A percentile compares a stretch with the other conserved stretches of the same genome.
Evolutionary conservation across 192 early-diverging fungal genomes (phyloP).

Genomic region (Rhizophagus sp.): DNA sequence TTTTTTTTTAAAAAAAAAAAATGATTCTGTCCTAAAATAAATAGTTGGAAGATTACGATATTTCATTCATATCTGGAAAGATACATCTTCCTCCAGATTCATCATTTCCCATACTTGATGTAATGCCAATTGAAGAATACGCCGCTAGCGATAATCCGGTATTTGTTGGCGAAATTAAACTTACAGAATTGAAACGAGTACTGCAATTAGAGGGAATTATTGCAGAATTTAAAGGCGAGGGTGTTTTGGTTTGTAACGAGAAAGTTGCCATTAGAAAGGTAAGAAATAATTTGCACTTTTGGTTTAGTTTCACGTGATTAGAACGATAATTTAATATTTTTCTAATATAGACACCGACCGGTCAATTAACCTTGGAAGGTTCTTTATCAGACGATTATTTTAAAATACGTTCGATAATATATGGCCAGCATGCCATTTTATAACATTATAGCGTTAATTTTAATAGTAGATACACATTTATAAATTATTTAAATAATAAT

Average conservation of each 20-base stretch:
- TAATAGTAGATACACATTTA: not conserved
- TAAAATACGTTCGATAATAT: slow-evolving; percentile 66
- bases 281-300: slow-evolving; percentile 29
- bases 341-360: slow-evolving; percentile 39
- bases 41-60: slow-evolving; percentile 74
- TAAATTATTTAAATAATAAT: not conserved
- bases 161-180: slow-evolving; percentile 81
- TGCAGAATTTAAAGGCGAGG: slow-evolving; percentile 82
- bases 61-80: slow-evolving; percentile 76
- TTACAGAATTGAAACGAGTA: slow-evolving; percentile 78
- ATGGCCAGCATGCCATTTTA: slow-evolving; percentile 73
- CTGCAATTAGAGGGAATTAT: slow-evolving; percentile 71
- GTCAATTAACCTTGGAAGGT: slow-evolving; percentile 61
- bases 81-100: slow-evolving; percentile 66
- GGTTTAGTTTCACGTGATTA: not conserved
- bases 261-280: slow-evolving; percentile 68
- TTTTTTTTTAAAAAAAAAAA: not conserved
- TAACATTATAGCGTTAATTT: slow-evolving; percentile 55
- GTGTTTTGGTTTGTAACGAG: slow-evolving; percentile 83
- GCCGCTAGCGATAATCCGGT: slow-evolving; percentile 57
- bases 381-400: slow-evolving; percentile 69
- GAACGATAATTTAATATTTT: not conserved
- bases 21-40: slow-evolving; percentile 5
- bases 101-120: slow-evolving; percentile 73
- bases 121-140: slow-evolving; percentile 48